A percentile compares a stretch with the other conserved stretches of the same genome.
Conservation (phyloP, 2,329 filamentous ascomycete genomes). For the Helotiales sp. region DNA sequence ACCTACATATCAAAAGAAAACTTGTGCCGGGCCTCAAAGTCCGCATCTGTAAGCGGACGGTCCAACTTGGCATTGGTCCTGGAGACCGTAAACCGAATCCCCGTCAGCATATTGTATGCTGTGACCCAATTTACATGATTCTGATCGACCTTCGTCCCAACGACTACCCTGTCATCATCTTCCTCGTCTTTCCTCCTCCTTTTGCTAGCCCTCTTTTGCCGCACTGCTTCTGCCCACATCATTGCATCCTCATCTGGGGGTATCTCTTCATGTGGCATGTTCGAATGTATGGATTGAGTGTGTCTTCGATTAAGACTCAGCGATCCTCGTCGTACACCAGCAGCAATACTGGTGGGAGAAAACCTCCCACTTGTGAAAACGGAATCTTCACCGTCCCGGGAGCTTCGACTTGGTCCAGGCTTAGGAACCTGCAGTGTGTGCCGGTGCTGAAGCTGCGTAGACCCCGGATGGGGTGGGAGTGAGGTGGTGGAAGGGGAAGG, state of each 20-base stretch:
- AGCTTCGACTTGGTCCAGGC: constrained; percentile 65
- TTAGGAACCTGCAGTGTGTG: constrained; percentile 90
- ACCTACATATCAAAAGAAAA: constrained; percentile 97
- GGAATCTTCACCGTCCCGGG: constrained; percentile 76
- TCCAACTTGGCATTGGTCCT: constrained; percentile 97
- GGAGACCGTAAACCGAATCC: constrained; percentile 95
- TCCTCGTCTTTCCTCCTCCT: constrained; percentile 81
- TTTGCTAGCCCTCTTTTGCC: constrained; percentile 89
- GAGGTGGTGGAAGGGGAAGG: constrained; percentile 46
- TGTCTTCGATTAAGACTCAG: constrained; percentile 79
- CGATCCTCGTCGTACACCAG: constrained; percentile 75
- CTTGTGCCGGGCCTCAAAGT: constrained; percentile 95
- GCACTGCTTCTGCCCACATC: constrained; percentile 90
- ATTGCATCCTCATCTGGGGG: constrained; percentile 87
- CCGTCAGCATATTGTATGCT: constrained; percentile 99
- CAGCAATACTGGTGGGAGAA: constrained; percentile 63
- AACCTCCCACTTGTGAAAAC: constrained; percentile 77
- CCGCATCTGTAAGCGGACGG: constrained; percentile 83
- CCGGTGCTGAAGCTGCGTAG: constrained; percentile 72
- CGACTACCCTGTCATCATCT: constrained; percentile 91
- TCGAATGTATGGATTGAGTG: constrained; percentile 85
- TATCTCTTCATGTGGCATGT: constrained; percentile 81
- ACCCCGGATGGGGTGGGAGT: constrained; percentile 51
- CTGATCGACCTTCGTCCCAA: constrained; percentile 97
- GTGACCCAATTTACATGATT: constrained; percentile 97